Conservation (phyloP, 2,329 filamentous ascomycete genomes). For the Diaporthe eres region DNA sequence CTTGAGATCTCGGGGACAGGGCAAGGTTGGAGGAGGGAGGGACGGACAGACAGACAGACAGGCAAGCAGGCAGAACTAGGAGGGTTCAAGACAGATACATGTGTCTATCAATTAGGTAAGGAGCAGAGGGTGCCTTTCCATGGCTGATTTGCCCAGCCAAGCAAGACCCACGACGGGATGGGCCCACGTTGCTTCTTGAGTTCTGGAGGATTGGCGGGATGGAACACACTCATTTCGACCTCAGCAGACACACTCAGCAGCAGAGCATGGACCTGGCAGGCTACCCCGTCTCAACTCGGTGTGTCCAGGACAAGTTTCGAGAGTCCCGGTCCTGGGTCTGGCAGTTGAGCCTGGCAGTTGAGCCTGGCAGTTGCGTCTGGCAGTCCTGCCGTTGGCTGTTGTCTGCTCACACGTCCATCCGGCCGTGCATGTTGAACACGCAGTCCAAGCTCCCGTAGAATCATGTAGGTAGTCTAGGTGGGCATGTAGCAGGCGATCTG, state of each 20-base stretch:
- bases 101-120: neutral
- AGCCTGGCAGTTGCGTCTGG: neutral
- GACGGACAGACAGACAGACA: neutral
- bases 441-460: neutral
- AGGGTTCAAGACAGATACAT: neutral
- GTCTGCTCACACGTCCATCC: neutral
- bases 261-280: neutral
- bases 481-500: neutral
- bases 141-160: neutral
- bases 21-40: neutral
- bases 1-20: neutral
- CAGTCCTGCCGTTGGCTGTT: neutral
- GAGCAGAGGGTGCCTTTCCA: neutral
- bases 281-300: neutral
- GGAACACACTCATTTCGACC: neutral
- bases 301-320: constrained; percentile 6
- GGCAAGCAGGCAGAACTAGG: neutral
- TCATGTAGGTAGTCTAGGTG: neutral
- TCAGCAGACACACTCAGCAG: neutral
- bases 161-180: neutral
- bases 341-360: neutral
- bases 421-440: neutral
- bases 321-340: neutral
- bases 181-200: neutral
- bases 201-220: constrained; percentile 4